A percentile compares a stretch with the other conserved stretches of the same genome.
Conservation (phyloP, 306 rosid genomes). For the Pterocarpus macrocarpus region DNA sequence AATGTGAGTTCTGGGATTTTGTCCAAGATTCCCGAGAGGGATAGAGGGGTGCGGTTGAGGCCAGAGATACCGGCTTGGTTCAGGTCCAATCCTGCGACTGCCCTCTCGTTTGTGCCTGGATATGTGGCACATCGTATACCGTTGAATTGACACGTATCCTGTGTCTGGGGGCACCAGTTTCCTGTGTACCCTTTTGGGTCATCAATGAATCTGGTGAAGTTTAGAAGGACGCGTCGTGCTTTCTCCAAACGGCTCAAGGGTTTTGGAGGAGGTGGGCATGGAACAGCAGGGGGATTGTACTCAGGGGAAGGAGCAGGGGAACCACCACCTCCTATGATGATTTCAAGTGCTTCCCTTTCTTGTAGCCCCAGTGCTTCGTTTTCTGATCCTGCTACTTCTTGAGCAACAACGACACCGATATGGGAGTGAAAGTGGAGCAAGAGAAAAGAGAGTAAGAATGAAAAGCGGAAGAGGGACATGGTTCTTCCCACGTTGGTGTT, state of each 20-base stretch:
- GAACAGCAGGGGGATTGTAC: neutral
- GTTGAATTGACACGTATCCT: neutral
- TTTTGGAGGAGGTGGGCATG: neutral
- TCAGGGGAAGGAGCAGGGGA: constrained; percentile 54
- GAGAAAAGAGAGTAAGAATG: constrained; percentile 38
- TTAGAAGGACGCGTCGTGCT: constrained; percentile 40
- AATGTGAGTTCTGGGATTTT: constrained; percentile 56
- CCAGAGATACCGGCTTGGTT: constrained; percentile 47
- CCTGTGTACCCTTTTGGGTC: constrained; percentile 27
- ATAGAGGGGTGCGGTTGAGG: neutral
- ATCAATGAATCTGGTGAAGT: neutral
- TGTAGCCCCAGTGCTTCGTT: constrained; percentile 49
- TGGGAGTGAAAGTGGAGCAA: constrained; percentile 8
- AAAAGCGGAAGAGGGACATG: constrained; percentile 21
- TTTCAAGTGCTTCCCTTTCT: constrained; percentile 52
- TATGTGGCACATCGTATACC: constrained; percentile 46
- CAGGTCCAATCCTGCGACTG: constrained; percentile 68
- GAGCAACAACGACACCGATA: neutral
- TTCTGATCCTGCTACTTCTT: constrained; percentile 37
- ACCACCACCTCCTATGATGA: constrained; percentile 54
- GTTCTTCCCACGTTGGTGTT: constrained; percentile 40
- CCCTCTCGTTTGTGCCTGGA: neutral
- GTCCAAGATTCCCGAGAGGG: constrained; percentile 44
- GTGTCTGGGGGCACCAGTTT: constrained; percentile 34
- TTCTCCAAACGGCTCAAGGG: constrained; percentile 29